Percentiles rank a stretch among this genome's conserved stretches.
Evolutionary conservation across 768 basidiomycete genomes (phyloP).

Genomic region (Trametes cinnabarina): DNA sequence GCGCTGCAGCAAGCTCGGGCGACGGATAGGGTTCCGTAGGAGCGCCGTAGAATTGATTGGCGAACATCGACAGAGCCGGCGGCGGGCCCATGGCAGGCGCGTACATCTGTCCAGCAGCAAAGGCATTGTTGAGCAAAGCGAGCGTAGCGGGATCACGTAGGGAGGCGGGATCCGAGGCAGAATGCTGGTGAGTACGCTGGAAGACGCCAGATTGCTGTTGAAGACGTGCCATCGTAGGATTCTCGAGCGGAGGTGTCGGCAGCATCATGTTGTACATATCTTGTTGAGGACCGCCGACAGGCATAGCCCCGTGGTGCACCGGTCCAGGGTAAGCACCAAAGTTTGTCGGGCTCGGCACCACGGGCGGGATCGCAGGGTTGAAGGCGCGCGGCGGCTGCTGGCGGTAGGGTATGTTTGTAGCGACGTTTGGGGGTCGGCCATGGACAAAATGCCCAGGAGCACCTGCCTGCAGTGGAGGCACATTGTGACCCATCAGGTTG

Average conservation of each 20-base stretch:
- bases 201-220: conserved; percentile 78
- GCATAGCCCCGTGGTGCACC: conserved; percentile 63
- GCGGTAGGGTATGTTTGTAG: conserved; percentile 54
- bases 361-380: conserved; percentile 45
- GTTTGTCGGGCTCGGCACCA: conserved; percentile 52
- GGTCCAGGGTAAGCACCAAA: conserved; percentile 41
- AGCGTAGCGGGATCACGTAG: conserved; percentile 70
- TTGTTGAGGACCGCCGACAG: conserved; percentile 65
- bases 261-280: conserved; percentile 82
- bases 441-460: conserved; percentile 45
- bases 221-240: conserved; percentile 67
- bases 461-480: conserved; percentile 36
- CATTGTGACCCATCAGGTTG: conserved; percentile 40
- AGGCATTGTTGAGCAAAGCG: conserved; percentile 57
- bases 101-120: conserved; percentile 55
- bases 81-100: conserved; percentile 44
- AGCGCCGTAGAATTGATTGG: conserved; percentile 63
- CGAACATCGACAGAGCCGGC: conserved; percentile 59
- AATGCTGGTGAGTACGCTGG: conserved; percentile 76
- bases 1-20: conserved; percentile 51
- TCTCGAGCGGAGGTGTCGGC: conserved; percentile 50
- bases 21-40: conserved; percentile 55
- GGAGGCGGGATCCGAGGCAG: conserved; percentile 76
- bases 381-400: conserved; percentile 53
- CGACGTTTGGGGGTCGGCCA: conserved; percentile 50